Conservation (phyloP, 2,329 filamentous ascomycete genomes). For the Colletotrichum australisinense region DNA sequence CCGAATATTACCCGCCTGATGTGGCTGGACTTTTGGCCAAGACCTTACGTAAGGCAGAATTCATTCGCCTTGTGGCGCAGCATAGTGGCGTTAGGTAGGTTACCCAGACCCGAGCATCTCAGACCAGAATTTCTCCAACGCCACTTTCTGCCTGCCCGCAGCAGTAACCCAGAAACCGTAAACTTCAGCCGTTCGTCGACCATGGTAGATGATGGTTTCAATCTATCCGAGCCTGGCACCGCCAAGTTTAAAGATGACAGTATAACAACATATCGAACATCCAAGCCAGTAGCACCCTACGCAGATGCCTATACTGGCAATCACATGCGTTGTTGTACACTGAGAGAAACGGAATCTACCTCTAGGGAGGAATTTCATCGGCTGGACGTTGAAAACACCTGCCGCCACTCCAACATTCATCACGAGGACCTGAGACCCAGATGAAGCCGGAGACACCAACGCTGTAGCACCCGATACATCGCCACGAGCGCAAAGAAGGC, state of each 20-base stretch:
- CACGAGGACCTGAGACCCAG: too few relatives aligned
- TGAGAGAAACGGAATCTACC: neutral
- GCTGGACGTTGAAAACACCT: neutral
- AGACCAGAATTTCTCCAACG: neutral
- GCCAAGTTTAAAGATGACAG: too few relatives aligned
- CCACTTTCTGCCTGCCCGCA: too few relatives aligned
- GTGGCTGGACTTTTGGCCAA: neutral
- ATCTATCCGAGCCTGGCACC: too few relatives aligned
- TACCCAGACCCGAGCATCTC: neutral
- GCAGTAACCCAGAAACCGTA: too few relatives aligned
- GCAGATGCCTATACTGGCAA: neutral
- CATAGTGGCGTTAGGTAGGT: neutral
- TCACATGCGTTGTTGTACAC: neutral
- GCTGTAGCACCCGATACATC: neutral
- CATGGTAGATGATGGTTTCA: too few relatives aligned
- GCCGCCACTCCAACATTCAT: neutral
- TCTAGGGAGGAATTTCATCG: neutral
- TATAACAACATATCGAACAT: too few relatives aligned
- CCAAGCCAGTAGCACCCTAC: too few relatives aligned
- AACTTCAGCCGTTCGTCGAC: too few relatives aligned
- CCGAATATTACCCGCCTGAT: neutral
- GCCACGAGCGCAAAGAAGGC: neutral
- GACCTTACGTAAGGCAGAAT: neutral
- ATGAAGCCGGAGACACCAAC: neutral
- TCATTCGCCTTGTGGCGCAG: neutral